phyloP scores from a whole-genome alignment of 345 rosid genomes.

The Linum usitatissimum region DNA sequence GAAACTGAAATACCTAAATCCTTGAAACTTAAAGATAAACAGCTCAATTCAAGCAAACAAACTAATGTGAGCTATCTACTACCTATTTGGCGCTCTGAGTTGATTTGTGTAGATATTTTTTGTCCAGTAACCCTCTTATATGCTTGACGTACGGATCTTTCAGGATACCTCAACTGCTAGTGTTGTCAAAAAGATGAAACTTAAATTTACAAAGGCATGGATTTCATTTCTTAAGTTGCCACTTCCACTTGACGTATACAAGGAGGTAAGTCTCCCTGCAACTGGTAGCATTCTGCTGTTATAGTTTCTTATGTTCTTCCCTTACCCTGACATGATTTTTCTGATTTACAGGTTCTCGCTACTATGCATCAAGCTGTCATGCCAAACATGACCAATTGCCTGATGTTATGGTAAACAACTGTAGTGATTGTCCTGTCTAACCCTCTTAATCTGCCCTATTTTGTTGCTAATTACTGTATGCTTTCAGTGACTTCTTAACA shows the following conservation, averaged over 20 bases:
- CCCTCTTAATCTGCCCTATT: neutral
- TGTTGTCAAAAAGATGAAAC: constrained; percentile 65
- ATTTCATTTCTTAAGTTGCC: constrained; percentile 77
- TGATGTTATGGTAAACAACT: constrained; percentile 54
- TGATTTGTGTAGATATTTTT: neutral
- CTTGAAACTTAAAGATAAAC: constrained; percentile 25
- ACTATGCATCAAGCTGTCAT: constrained; percentile 66
- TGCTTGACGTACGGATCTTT: neutral
- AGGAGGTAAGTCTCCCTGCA: constrained; percentile 46
- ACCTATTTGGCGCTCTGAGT: neutral
- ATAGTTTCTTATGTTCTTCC: neutral
- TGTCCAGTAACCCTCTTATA: neutral
- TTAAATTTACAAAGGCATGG: constrained; percentile 90
- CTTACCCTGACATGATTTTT: neutral
- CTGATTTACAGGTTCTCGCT: constrained; percentile 61
- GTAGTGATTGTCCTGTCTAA: constrained; percentile 1
- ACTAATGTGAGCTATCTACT: constrained; percentile 32
- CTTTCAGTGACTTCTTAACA: constrained; percentile 82
- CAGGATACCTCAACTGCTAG: constrained; percentile 53
- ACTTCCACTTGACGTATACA: constrained; percentile 75
- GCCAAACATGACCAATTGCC: constrained; percentile 64
- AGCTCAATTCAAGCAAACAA: constrained; percentile 26
- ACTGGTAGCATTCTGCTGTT: constrained; percentile 55
- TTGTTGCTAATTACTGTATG: neutral
- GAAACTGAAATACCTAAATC: constrained; percentile 11